Evolutionary conservation across 176 grass and related monocot genomes (phyloP), one percentile per base, ranked within the genome.

Genomic region (Oryza brachyantha): DNA sequence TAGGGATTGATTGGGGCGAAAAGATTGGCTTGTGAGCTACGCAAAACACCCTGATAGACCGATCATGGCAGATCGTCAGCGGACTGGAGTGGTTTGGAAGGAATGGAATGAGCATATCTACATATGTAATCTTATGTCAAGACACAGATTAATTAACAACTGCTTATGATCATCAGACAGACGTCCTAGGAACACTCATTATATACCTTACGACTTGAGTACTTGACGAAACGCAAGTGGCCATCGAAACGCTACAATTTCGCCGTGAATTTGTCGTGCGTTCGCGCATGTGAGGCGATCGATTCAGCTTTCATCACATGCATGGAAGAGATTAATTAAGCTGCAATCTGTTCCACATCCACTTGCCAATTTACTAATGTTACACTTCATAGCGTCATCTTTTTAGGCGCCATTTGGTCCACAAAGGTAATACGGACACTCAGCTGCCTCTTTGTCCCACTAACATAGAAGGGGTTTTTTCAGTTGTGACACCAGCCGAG

Each of bases 81-180:
- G 0, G 9, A 54, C 10, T 82, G 59, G 58, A 74, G 70, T 74
- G 31, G 41, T 65, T 82, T 16, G 50, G 60, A 82, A 81, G 67
- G 37, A 46, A 52, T 13, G 8, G 22, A 8, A 14, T n/a, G 5
- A 32, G n/a, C 16, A 55, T 55, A 55, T 50, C 46, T 50, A 2
- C 31, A 55, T 57, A 57, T 24, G 52, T 24, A 52, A 17, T 52
- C 3, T 52, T n/a, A 52, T 52, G 48, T 57, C 10, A 13, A 57
- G 52, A 57, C 52, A 19, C 58, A 64, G 48, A n/a, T n/a, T n/a
- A n/a, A n/a, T 16, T 50, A 32, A 1, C 17, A 25, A 3, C 67
- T 32, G 12, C n/a, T 67, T 70, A 69, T 4, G 27, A 28, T 10
- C 19, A n/a, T n/a, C n/a, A n/a, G n/a, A n/a, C n/a, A 57, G 17